A percentile compares a stretch with the other conserved stretches of the same genome.
Evolutionary conservation across 2,329 filamentous ascomycete species (phyloP).

Genomic region (Exophiala bonariae): DNA sequence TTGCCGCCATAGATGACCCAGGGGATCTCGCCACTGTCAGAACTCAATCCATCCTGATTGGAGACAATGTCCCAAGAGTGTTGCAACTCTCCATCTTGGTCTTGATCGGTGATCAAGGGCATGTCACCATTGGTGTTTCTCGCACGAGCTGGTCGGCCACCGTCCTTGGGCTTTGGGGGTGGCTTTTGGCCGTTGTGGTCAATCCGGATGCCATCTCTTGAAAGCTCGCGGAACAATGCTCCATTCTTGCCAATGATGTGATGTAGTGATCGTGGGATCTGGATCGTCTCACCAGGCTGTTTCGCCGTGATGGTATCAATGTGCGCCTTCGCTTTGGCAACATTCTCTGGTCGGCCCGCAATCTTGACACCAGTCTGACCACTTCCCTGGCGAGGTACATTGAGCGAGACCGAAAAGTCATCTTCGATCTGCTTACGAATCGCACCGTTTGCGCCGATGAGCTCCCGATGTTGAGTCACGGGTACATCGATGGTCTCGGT

Average conservation of each 20-base stretch:
- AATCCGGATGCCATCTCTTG: conserved; percentile 84
- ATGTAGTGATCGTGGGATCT: conserved; percentile 79
- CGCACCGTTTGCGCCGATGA: conserved; percentile 92
- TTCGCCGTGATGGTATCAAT: conserved; percentile 78
- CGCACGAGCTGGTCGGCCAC: conserved; percentile 42
- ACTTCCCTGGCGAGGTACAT: conserved; percentile 87
- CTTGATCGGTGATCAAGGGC: conserved; percentile 88
- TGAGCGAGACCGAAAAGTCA: conserved; percentile 81
- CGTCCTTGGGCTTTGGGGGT: conserved; percentile 65
- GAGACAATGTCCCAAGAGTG: conserved; percentile 80
- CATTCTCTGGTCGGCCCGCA: conserved; percentile 72
- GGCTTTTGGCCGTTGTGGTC: conserved; percentile 82
- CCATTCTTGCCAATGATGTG: conserved; percentile 85
- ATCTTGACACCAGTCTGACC: conserved; percentile 84
- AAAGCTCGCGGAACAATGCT: conserved; percentile 87
- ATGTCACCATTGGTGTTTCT: conserved; percentile 58
- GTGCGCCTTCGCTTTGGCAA: conserved; percentile 84
- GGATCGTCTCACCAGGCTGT: conserved; percentile 83
- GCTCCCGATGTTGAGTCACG: conserved; percentile 81
- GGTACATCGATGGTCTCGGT: conserved; percentile 79
- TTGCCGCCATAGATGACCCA: conserved; percentile 79
- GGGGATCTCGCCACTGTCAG: conserved; percentile 52
- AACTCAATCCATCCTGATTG: conserved; percentile 22
- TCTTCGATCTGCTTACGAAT: conserved; percentile 81
- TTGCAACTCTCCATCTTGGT: conserved; percentile 65